These are phyloP conservation scores for Microascus cirrosus DNA, from an alignment of 2,329 filamentous ascomycete species.

Conservation along the genomic window DNA sequence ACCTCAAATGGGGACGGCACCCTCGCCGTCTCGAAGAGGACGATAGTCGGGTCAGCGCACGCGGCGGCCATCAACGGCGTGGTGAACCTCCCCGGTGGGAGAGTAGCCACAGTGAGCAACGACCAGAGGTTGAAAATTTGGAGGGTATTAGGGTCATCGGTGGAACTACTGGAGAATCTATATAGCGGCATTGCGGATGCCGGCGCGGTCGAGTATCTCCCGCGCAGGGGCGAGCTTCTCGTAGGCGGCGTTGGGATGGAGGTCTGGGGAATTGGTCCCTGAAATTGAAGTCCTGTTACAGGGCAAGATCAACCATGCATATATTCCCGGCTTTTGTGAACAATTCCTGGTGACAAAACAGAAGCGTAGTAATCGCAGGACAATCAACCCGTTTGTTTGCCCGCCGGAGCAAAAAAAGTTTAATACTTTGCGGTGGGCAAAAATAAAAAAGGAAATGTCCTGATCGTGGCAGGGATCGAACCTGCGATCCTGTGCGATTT, in stretches of 20 bases:
- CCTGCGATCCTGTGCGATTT: constrained; percentile 27
- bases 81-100: background rate
- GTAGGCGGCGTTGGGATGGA: constrained; percentile 36
- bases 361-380: background rate
- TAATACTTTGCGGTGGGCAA: background rate
- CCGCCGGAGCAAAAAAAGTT: background rate
- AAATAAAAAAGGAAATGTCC: constrained; percentile 6
- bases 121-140: constrained; percentile 51
- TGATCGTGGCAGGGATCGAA: constrained; percentile 32
- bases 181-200: constrained; percentile 52
- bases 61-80: constrained; percentile 57
- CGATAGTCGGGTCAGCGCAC: constrained; percentile 46
- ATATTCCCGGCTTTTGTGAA: too few species aligned
- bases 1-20: background rate
- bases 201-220: constrained; percentile 35
- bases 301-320: background rate
- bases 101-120: constrained; percentile 28
- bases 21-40: constrained; percentile 3
- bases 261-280: constrained; percentile 21
- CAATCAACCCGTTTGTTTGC: too few species aligned
- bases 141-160: constrained; percentile 14
- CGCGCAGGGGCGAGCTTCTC: constrained; percentile 16
- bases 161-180: constrained; percentile 33
- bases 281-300: background rate
- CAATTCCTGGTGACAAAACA: too few species aligned